Percentiles rank a stretch among this genome's conserved stretches.
These are phyloP conservation scores for Cercospora citrullina DNA, from an alignment of 2,329 filamentous ascomycete genomes.

Conservation along the genomic window DNA sequence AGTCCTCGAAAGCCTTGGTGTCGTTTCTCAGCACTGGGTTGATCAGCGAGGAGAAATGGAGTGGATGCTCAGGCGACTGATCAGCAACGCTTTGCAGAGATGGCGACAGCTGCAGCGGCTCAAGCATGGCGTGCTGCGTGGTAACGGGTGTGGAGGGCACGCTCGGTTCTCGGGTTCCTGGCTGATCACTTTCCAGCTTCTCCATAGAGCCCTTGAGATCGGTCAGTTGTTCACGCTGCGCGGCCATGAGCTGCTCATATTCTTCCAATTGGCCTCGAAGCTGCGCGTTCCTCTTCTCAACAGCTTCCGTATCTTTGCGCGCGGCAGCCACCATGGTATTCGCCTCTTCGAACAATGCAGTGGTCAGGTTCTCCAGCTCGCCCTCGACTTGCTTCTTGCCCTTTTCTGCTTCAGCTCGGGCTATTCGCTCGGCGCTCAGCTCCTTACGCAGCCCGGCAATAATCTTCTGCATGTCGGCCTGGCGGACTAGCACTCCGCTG, in stretches of 20 bases:
- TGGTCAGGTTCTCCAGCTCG: constrained; percentile 86
- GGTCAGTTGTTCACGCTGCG: constrained; percentile 87
- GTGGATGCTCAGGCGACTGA: constrained; percentile 61
- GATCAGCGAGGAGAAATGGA: constrained; percentile 79
- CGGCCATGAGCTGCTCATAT: constrained; percentile 79
- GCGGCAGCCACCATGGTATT: constrained; percentile 96
- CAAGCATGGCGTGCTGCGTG: constrained; percentile 59
- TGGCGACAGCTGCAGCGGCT: constrained; percentile 57
- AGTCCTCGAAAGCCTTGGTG: constrained; percentile 78
- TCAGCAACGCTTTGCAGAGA: constrained; percentile 53
- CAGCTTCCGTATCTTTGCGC: constrained; percentile 77
- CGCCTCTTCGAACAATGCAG: constrained; percentile 94
- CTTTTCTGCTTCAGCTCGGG: constrained; percentile 47
- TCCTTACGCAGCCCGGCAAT: constrained; percentile 45
- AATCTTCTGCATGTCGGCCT: constrained; percentile 65
- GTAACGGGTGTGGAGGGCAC: constrained; percentile 79
- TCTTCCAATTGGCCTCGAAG: constrained; percentile 82
- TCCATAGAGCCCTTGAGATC: constrained; percentile 94
- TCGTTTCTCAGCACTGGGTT: constrained; percentile 82
- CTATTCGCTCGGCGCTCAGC: constrained; percentile 45
- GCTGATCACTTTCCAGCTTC: constrained; percentile 76
- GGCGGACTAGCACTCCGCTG: constrained; percentile 73
- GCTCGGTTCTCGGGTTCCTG: constrained; percentile 59
- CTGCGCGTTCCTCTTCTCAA: constrained; percentile 79
- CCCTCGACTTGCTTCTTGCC: constrained; percentile 88